Evolutionary conservation across 352 stramenopile genomes (phyloP).

Genomic region (Saprolegnia parasitica): DNA sequence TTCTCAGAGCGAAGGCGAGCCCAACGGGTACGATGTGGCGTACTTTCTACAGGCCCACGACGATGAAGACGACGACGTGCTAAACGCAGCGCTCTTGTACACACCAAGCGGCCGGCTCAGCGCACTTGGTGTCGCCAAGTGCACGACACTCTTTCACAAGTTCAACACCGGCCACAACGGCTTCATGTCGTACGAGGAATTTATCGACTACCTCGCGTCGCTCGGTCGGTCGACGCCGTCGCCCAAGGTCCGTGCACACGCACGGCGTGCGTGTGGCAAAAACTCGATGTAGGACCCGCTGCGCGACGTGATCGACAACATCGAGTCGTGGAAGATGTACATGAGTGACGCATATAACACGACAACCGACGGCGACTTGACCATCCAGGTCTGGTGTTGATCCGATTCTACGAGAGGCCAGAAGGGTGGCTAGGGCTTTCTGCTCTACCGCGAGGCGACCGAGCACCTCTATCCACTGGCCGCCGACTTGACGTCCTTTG

Average conservation of each 20-base stretch:
- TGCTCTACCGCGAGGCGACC: constrained; percentile 47
- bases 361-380: constrained; percentile 39
- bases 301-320: constrained; percentile 32
- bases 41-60: constrained; percentile 46
- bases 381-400: constrained; percentile 35
- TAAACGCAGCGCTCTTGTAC: constrained; percentile 38
- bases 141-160: constrained; percentile 40
- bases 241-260: background rate
- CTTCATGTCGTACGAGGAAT: constrained; percentile 52
- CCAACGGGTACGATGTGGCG: constrained; percentile 44
- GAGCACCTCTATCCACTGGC: constrained; percentile 41
- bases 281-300: constrained; percentile 8
- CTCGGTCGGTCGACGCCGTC: constrained; percentile 32
- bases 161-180: constrained; percentile 58
- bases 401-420: no score
- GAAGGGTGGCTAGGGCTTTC: constrained; percentile 51
- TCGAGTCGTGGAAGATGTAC: constrained; percentile 60
- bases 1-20: constrained; percentile 21
- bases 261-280: no score
- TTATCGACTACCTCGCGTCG: constrained; percentile 51
- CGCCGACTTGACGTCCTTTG: constrained; percentile 40
- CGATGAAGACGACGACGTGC: constrained; percentile 28
- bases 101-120: constrained; percentile 16
- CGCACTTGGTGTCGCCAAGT: constrained; percentile 37
- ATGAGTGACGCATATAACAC: constrained; percentile 53